Evolutionary conservation across 192 early-diverging fungal species (phyloP), one percentile per base, ranked within the genome.

Genomic region (Martensiomyces pterosporus): DNA sequence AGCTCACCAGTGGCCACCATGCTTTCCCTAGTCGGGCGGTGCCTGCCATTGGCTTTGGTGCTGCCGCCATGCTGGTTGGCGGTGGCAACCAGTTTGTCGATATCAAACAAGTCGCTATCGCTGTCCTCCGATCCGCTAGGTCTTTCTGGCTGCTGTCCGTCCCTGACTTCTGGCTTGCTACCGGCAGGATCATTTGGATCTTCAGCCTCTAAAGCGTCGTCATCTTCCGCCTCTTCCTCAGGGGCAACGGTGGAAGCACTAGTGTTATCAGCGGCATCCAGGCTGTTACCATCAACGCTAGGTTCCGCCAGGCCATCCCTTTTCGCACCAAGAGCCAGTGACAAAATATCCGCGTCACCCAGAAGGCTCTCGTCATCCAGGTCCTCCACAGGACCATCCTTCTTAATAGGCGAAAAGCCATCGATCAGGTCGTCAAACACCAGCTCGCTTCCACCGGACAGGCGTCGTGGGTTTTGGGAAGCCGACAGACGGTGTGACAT

Each of bases 381-480:
- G 35, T 9, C 38, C 39, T 49, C 41, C 13, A 27, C 37, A 16
- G 53, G 60, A 10, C 46, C 38, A 13, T 43, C 54, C 3, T 25
- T 29, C 35, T 49, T 60, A 27, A 68, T 68, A 3, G 65, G 65
- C 53, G 65, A 68, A 22, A 68, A 41, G 10, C 57, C 58, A 21
- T 52, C 65, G n/a, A 68, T 47, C 26, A 68, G 39, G 3, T 48
- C 65, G 23, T 60, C 57, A 29, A 57, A 60, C 6, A 59, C 36
- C n/a, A 39, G 33, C 15, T 40, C 41, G 24, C 41, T 38, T 4
- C 29, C 40, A 19, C 39, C 45, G 5, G 35, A 43, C 46, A 25
- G 33, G 12, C 47, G 18, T 35, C 50, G n/a, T n/a, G n/a, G n/a
- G n/a, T n/a, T n/a, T n/a, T n/a, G n/a, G n/a, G n/a, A n/a, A 8